Percentiles rank a stretch among this genome's conserved stretches.
Conservation (phyloP, 257 asterid genomes). For the Craterostigma plantagineum region DNA sequence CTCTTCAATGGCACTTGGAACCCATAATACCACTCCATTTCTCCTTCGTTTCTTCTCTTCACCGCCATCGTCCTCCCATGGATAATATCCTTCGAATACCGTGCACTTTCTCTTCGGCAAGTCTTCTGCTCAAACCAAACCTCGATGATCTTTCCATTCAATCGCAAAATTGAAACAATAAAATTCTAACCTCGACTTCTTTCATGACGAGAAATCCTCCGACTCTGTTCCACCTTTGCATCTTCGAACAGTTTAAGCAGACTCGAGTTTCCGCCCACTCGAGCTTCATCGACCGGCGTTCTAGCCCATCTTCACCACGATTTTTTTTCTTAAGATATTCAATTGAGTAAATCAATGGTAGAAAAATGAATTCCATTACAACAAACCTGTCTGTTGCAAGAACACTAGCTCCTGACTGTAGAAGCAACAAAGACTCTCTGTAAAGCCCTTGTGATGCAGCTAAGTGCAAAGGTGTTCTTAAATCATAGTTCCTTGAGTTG, state of each 20-base stretch:
- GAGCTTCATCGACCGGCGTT: slow-evolving; percentile 69
- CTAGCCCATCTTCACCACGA: slow-evolving; percentile 80
- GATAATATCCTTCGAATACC: slow-evolving; percentile 56
- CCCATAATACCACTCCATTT: slow-evolving; percentile 62
- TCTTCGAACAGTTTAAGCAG: slow-evolving; percentile 51
- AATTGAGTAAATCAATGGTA: no score
- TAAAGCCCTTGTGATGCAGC: slow-evolving; percentile 68
- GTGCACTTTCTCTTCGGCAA: slow-evolving; percentile 58
- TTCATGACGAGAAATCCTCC: slow-evolving; percentile 19
- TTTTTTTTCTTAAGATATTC: no score
- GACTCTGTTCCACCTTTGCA: slow-evolving; percentile 33
- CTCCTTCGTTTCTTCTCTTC: slow-evolving; percentile 27
- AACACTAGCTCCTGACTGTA: slow-evolving; percentile 83
- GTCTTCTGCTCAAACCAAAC: neutral
- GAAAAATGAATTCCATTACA: neutral
- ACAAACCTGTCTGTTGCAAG: slow-evolving; percentile 59
- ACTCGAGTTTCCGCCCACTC: slow-evolving; percentile 51
- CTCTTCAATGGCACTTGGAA: slow-evolving; percentile 50
- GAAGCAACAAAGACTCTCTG: slow-evolving; percentile 54
- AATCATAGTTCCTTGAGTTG: slow-evolving; percentile 53
- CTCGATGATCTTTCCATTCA: neutral
- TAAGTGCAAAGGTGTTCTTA: slow-evolving; percentile 74
- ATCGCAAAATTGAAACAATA: slow-evolving; percentile 20
- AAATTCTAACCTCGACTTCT: slow-evolving; percentile 11
- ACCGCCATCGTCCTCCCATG: slow-evolving; percentile 25